A percentile compares a stretch with the other conserved stretches of the same genome.
Conservation (phyloP, 129 eudicot genomes). For the Kitagawia praeruptora region DNA sequence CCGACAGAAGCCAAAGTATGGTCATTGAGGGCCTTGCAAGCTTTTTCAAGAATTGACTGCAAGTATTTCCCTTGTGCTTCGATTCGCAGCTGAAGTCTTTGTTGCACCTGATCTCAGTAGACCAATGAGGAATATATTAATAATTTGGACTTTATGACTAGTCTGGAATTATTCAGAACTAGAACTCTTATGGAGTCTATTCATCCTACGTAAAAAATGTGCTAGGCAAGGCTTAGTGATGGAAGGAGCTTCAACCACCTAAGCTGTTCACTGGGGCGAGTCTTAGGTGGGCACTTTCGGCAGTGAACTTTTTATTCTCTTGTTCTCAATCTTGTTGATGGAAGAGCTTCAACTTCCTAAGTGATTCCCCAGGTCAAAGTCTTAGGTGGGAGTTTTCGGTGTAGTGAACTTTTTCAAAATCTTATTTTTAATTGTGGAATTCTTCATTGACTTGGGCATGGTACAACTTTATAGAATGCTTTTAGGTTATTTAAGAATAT, state of each 20-base stretch:
- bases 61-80: constrained; percentile 91
- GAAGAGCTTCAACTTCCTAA: background rate
- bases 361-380: background rate
- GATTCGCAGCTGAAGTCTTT: constrained; percentile 67
- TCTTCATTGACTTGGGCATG: background rate
- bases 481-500: background rate
- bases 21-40: constrained; percentile 68
- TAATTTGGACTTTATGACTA: background rate
- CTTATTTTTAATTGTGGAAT: background rate
- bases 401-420: background rate
- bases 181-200: background rate
- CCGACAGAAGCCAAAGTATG: constrained; percentile 51
- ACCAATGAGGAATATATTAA: background rate
- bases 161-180: background rate
- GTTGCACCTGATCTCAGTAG: constrained; percentile 56
- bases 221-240: background rate
- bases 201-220: background rate
- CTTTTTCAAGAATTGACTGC: constrained; percentile 78
- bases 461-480: background rate
- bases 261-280: background rate
- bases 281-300: background rate
- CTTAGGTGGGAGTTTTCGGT: background rate
- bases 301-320: background rate
- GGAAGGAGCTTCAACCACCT: background rate
- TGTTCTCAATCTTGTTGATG: background rate